These are phyloP conservation scores for Trifolium dubium DNA, from an alignment of 306 rosid species.

Conservation along the genomic window DNA sequence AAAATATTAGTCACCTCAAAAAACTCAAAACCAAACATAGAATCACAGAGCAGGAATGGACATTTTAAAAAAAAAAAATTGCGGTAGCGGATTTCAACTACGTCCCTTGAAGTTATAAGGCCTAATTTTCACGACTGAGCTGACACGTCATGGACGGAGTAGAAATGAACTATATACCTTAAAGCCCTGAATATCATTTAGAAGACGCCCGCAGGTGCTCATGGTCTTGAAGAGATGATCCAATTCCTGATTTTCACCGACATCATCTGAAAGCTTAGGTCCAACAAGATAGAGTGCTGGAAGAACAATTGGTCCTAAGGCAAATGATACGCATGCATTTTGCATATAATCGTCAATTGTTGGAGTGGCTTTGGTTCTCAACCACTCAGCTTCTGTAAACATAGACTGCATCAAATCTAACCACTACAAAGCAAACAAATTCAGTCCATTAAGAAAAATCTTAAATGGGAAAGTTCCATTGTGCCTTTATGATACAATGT, in stretches of 20 bases:
- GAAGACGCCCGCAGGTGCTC: slow-evolving; percentile 76
- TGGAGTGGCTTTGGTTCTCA: slow-evolving; percentile 58
- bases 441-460: slow-evolving; percentile 8
- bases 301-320: slow-evolving; percentile 81
- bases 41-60: background rate
- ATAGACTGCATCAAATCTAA: slow-evolving; percentile 66
- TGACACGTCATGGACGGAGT: background rate
- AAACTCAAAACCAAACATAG: background rate
- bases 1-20: slow-evolving; percentile 14
- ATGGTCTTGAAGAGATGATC: slow-evolving; percentile 56
- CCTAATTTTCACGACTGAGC: background rate
- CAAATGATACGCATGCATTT: slow-evolving; percentile 68
- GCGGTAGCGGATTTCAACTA: too few relatives aligned
- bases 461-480: background rate
- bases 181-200: slow-evolving; percentile 65
- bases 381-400: slow-evolving; percentile 78
- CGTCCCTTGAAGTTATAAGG: background rate
- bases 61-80: too few relatives aligned
- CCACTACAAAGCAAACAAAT: slow-evolving; percentile 65
- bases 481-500: slow-evolving; percentile 9
- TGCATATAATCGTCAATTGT: slow-evolving; percentile 71
- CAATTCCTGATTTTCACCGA: slow-evolving; percentile 49
- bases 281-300: slow-evolving; percentile 78
- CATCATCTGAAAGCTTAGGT: slow-evolving; percentile 65
- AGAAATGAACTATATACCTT: slow-evolving; percentile 51